Base-by-base conservation (phyloP, 148 eudicot genomes). In the Cornus florida region DNA sequence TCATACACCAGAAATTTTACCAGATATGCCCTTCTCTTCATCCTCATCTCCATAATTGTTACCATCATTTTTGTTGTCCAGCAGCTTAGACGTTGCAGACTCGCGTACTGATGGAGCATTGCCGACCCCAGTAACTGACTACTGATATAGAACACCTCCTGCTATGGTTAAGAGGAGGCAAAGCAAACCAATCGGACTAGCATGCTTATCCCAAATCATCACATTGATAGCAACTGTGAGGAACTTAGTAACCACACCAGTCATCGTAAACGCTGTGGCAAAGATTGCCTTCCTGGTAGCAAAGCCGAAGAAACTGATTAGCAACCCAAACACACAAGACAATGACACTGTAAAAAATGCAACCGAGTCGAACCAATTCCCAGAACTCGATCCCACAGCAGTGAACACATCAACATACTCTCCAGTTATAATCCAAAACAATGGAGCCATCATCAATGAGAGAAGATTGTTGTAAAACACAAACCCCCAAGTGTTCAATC, bases 261-360 rank as follows among this genome's bases (percentile, higher is more conserved):
- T 96, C 66, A 96, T 98, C 22, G 99, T 96, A 81, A 96, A 96
- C 14, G 99, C 99, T 53, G 99, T 96, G 4, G 99, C 99, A 46
- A 98, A 85, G 2, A 96, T 84, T 6, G 99, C 99, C 83, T 92
- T 96, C 72, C 99, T 82, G 53, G 92, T 90, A 7, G 98, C 99
- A 83, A 96, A 96, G 78, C 98, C 99, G 56, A 96, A 96, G 89
- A 96, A 96, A 78, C 99, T 96, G 65, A 96, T 96, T 41, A 91
- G 82, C 85, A 93, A 73, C 68, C 99, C 99, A 78, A 96, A 96
- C 39, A 96, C 83, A 88, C 99, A 96, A n/a, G 99, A 96, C 82
- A 93, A 78, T 0, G 92, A 73, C 56, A 96, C 99, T 0, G 95
- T 97, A 8, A 79, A 73, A 80, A 96, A 92, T 5, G 97, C 98